Conservation (phyloP, 2,329 filamentous ascomycete genomes). For the Venturia effusa region DNA sequence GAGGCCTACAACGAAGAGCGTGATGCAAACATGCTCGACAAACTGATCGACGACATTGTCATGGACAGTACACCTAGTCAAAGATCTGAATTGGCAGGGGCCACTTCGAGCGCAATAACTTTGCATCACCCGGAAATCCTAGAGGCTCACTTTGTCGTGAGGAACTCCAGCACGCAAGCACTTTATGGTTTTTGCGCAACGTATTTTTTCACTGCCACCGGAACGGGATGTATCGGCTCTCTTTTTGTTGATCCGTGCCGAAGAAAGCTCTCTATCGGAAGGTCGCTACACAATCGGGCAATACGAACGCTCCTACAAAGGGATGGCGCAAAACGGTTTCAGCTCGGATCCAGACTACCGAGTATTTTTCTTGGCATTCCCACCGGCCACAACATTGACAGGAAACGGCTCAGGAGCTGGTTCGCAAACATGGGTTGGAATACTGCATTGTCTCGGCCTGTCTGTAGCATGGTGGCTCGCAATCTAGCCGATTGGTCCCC, state of each 20-base stretch:
- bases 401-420: conserved; percentile 60
- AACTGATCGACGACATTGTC: conserved; percentile 60
- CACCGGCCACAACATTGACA: conserved; percentile 48
- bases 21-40: conserved; percentile 62
- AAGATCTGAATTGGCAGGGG: conserved; percentile 56
- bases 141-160: conserved; percentile 81
- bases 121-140: conserved; percentile 59
- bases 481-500: conserved; percentile 64
- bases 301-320: conserved; percentile 64
- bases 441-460: conserved; percentile 48
- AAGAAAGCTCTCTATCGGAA: conserved; percentile 79
- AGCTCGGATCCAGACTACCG: conserved; percentile 70
- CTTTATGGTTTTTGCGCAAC: conserved; percentile 89
- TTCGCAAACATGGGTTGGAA: conserved; percentile 90
- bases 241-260: conserved; percentile 84
- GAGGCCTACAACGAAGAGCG: conserved; percentile 75
- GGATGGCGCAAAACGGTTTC: conserved; percentile 64
- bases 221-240: conserved; percentile 66
- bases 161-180: conserved; percentile 84
- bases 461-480: conserved; percentile 63
- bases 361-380: conserved; percentile 83
- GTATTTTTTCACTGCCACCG: conserved; percentile 62
- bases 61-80: conserved; percentile 55
- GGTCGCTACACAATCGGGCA: conserved; percentile 78
- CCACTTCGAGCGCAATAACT: conserved; percentile 65